Evolutionary conservation across 768 basidiomycete species (phyloP).

Genomic region (Amanita thiersii): DNA sequence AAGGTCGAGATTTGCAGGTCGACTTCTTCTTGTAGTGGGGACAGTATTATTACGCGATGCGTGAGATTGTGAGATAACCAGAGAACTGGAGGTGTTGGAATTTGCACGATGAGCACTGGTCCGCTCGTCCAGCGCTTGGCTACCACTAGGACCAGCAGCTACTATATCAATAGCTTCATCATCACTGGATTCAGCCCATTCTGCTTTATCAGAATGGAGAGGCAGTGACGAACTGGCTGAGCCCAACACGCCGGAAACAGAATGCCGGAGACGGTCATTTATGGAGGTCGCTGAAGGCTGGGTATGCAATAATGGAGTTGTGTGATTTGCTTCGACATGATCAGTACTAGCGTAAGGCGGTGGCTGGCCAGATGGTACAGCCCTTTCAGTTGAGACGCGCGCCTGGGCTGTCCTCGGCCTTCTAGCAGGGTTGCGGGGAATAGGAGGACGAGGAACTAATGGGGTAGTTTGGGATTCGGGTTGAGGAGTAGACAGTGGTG

Average conservation of each 20-base stretch:
- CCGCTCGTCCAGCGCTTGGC: constrained; percentile 75
- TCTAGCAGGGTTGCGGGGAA: constrained; percentile 10
- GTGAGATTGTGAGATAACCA: constrained; percentile 10
- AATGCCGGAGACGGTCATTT: constrained; percentile 40
- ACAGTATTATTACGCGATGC: constrained; percentile 21
- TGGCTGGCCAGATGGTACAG: constrained; percentile 45
- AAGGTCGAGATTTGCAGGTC: constrained; percentile 67
- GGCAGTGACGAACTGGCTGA: too few relatives aligned
- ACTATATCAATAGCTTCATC: constrained; percentile 83
- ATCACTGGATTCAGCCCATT: constrained; percentile 80
- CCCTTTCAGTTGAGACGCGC: constrained; percentile 13
- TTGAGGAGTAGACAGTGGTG: constrained; percentile 20
- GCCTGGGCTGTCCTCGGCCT: constrained; percentile 24
- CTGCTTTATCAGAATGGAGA: constrained; percentile 22
- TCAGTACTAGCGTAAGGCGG: constrained; percentile 47
- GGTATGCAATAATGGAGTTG: constrained; percentile 24
- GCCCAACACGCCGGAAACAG: constrained; percentile 51
- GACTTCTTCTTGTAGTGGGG: constrained; percentile 33
- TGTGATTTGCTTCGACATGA: constrained; percentile 21
- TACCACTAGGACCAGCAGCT: constrained; percentile 75
- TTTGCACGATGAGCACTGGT: constrained; percentile 51
- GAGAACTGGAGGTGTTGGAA: constrained; percentile 19
- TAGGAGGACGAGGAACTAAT: constrained; percentile 26
- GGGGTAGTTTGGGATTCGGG: constrained; percentile 16
- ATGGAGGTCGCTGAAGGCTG: constrained; percentile 35